phyloP scores from a whole-genome alignment of 2,329 filamentous ascomycete genomes.

The Microascus cirrosus region DNA sequence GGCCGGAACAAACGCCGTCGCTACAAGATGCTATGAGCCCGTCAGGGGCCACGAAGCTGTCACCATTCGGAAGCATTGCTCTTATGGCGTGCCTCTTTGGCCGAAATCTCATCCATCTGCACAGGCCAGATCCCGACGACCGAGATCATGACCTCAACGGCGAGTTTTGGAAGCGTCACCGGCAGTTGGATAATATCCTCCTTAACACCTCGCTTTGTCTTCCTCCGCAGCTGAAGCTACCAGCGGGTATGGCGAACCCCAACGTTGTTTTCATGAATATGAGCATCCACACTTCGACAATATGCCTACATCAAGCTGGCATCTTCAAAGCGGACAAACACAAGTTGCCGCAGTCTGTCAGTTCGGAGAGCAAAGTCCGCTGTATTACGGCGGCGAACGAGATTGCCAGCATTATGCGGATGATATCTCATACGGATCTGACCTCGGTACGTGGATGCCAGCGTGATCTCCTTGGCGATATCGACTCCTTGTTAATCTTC shows the following conservation, averaged over 20 bases:
- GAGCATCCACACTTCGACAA: conserved; percentile 92
- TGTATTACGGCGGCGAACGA: conserved; percentile 91
- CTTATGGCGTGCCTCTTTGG: conserved; percentile 86
- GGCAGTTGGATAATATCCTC: conserved; percentile 79
- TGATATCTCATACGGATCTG: conserved; percentile 84
- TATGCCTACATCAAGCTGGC: conserved; percentile 94
- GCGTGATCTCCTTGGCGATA: background rate
- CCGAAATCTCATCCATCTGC: conserved; percentile 80
- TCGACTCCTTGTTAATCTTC: conserved; percentile 1
- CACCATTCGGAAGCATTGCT: conserved; percentile 68
- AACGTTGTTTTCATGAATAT: conserved; percentile 94
- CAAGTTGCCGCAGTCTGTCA: conserved; percentile 62
- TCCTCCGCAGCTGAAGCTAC: conserved; percentile 71
- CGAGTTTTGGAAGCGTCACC: conserved; percentile 90
- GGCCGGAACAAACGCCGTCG: conserved; percentile 58
- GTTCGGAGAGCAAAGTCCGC: conserved; percentile 81
- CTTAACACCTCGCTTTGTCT: conserved; percentile 77
- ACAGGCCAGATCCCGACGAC: conserved; percentile 73
- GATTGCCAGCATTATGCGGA: conserved; percentile 89
- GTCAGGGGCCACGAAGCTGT: conserved; percentile 61
- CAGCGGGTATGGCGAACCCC: conserved; percentile 60
- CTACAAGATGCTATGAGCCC: conserved; percentile 60
- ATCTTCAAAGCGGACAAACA: conserved; percentile 97
- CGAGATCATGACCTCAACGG: conserved; percentile 81
- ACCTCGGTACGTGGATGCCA: conserved; percentile 52